Conservation (phyloP, 2,329 filamentous ascomycete genomes). For the Lomentospora prolificans region DNA sequence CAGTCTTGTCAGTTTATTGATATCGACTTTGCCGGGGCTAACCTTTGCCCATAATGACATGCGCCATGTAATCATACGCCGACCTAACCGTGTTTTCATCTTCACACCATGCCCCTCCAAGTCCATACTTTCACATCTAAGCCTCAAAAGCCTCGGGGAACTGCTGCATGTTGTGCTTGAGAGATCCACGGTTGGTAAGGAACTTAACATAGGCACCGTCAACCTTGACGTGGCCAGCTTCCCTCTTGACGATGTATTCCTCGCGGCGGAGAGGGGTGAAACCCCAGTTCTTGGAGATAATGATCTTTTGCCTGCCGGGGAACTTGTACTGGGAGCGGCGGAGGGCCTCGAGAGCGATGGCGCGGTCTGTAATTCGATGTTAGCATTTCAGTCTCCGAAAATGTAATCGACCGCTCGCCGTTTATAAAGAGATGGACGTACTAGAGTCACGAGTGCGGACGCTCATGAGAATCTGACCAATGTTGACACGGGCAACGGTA, state of each 20-base stretch:
- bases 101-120: conserved; percentile 17
- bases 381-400: background rate
- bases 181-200: conserved; percentile 82
- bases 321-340: conserved; percentile 99
- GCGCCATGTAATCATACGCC: conserved; percentile 7
- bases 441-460: conserved; percentile 92
- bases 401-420: background rate
- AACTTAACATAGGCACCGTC: conserved; percentile 99
- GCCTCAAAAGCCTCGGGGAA: conserved; percentile 87
- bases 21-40: conserved; percentile 7
- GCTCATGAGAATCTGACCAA: conserved; percentile 96
- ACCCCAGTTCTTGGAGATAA: conserved; percentile 99
- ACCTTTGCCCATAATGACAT: conserved; percentile 9
- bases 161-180: conserved; percentile 79
- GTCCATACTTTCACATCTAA: conserved; percentile 26
- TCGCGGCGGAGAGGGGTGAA: conserved; percentile 98
- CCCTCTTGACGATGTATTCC: conserved; percentile 94
- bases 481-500: conserved; percentile 98
- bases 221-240: conserved; percentile 85
- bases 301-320: conserved; percentile 99
- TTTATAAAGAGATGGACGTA: conserved; percentile 33
- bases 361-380: conserved; percentile 53
- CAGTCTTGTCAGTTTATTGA: conserved; percentile 8
- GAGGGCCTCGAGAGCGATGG: conserved; percentile 92
- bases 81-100: conserved; percentile 7